Evolutionary conservation across 257 asterid species (phyloP).

Genomic region (Nicotiana paniculata): DNA sequence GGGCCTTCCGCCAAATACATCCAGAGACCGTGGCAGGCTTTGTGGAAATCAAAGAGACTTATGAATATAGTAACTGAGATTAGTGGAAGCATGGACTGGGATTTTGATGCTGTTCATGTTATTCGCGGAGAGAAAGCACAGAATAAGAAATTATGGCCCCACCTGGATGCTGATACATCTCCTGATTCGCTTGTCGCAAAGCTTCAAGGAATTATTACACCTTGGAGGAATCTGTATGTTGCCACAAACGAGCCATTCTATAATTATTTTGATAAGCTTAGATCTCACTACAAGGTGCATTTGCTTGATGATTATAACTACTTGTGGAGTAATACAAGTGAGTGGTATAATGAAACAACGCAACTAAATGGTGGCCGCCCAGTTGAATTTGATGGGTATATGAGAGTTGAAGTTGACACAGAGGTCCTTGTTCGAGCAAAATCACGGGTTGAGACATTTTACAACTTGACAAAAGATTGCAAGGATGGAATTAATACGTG

Average conservation of each 20-base stretch:
- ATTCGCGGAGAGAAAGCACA: constrained; percentile 83
- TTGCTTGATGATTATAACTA: constrained; percentile 75
- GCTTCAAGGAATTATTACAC: constrained; percentile 47
- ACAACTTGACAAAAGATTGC: constrained; percentile 82
- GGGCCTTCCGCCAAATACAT: constrained; percentile 73
- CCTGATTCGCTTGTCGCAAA: constrained; percentile 68
- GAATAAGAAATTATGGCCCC: constrained; percentile 75
- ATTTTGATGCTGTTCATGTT: constrained; percentile 86
- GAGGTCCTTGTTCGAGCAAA: constrained; percentile 85
- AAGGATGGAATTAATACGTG: constrained; percentile 89
- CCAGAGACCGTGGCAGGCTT: constrained; percentile 76
- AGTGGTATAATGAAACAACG: constrained; percentile 83
- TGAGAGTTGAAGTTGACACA: constrained; percentile 96
- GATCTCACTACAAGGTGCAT: constrained; percentile 85
- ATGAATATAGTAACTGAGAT: constrained; percentile 90
- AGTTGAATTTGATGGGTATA: constrained; percentile 84
- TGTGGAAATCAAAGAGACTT: constrained; percentile 90
- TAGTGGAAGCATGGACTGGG: constrained; percentile 99
- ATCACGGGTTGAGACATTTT: constrained; percentile 80
- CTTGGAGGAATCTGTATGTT: constrained; percentile 80
- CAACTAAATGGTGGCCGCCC: constrained; percentile 56
- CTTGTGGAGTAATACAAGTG: constrained; percentile 84
- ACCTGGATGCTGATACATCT: constrained; percentile 77
- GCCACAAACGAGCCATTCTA: constrained; percentile 90
- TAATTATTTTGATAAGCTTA: constrained; percentile 83